Evolutionary conservation across 2,329 filamentous ascomycete species (phyloP).

Genomic region (Plectosphaerella sp.): DNA sequence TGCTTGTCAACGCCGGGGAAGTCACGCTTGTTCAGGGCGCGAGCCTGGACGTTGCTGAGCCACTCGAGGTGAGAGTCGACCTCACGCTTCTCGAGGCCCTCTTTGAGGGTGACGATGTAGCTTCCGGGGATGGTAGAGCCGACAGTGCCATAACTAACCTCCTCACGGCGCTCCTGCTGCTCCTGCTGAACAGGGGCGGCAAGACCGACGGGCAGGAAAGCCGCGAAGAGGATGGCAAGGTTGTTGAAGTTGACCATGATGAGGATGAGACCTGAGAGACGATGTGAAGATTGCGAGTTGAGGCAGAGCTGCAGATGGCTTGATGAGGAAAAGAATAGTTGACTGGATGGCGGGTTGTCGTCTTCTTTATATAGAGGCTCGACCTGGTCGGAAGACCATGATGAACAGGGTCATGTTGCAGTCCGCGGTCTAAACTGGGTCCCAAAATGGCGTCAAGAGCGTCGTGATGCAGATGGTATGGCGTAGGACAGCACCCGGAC

Average conservation of each 20-base stretch:
- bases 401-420: neutral
- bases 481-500: conserved; percentile 1
- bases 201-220: conserved; percentile 5
- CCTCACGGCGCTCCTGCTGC: conserved; percentile 1
- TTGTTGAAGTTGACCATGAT: conserved; percentile 12
- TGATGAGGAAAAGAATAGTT: neutral
- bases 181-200: conserved; percentile 8
- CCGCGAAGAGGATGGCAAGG: conserved; percentile 11
- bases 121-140: conserved; percentile 25
- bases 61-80: conserved; percentile 21
- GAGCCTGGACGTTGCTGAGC: conserved; percentile 23
- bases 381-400: neutral
- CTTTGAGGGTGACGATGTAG: conserved; percentile 42
- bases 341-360: neutral
- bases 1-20: conserved; percentile 9
- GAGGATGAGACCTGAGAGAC: conserved; percentile 2
- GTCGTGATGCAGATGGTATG: neutral
- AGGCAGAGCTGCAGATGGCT: conserved; percentile 2
- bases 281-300: neutral
- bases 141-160: neutral
- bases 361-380: conserved; percentile 3
- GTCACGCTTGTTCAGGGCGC: conserved; percentile 24
- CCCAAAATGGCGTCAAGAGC: neutral
- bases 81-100: conserved; percentile 16
- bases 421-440: neutral